Conservation (phyloP, 805 yeast genomes). For the Myxozyma melibiosi region DNA sequence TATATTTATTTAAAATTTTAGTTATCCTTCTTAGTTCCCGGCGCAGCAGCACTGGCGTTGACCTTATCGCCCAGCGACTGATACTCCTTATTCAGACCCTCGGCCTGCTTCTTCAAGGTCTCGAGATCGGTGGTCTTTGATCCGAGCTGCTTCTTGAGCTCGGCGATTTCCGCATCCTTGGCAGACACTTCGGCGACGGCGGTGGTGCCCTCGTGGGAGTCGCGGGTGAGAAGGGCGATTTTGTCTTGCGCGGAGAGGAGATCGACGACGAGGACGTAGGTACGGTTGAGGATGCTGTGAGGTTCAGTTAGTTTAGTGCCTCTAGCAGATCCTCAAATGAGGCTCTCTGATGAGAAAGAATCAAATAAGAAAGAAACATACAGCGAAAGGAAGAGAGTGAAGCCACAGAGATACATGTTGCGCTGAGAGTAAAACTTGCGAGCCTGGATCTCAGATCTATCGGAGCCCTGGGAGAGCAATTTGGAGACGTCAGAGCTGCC, state of each 20-base stretch:
- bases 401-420: conserved; percentile 93
- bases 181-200: conserved; percentile 37
- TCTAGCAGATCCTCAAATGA: background rate
- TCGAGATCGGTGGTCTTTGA: conserved; percentile 67
- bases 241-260: conserved; percentile 63
- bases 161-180: conserved; percentile 47
- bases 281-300: conserved; percentile 57
- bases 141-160: conserved; percentile 54
- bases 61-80: conserved; percentile 49
- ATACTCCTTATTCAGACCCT: conserved; percentile 65
- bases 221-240: conserved; percentile 41
- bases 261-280: conserved; percentile 77
- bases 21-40: conserved; percentile 39
- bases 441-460: conserved; percentile 83
- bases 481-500: conserved; percentile 43
- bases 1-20: too few relatives aligned
- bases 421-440: conserved; percentile 94
- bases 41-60: conserved; percentile 35
- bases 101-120: conserved; percentile 72
- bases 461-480: conserved; percentile 43
- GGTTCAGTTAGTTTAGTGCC: background rate
- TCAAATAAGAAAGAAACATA: conserved; percentile 48
- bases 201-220: conserved; percentile 9
- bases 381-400: conserved; percentile 85
- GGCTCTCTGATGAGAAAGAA: background rate